A percentile compares a stretch with the other conserved stretches of the same genome.
phyloP scores from a whole-genome alignment of 805 yeast genomes.

The Scheffersomyces ergatensis region DNA sequence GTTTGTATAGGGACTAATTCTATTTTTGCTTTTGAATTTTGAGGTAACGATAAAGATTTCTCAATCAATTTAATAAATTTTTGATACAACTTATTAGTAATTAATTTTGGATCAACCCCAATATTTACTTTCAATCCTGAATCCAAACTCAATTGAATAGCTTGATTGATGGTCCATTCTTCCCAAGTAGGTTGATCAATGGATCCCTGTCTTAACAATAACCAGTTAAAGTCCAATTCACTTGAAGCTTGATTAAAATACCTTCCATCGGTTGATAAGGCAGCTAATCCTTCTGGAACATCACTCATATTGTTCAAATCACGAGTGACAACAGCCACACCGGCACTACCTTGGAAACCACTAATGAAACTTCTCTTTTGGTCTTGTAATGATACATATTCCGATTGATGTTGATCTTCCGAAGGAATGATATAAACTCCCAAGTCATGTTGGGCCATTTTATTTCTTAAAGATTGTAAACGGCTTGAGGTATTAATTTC shows the following conservation, averaged over 20 bases:
- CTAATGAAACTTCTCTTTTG: slow-evolving; percentile 55
- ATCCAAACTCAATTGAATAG: slow-evolving; percentile 47
- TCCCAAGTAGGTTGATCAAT: slow-evolving; percentile 54
- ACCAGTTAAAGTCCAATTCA: slow-evolving; percentile 62
- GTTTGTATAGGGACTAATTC: slow-evolving; percentile 44
- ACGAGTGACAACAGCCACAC: slow-evolving; percentile 56
- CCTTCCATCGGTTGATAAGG: slow-evolving; percentile 59
- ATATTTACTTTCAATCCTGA: slow-evolving; percentile 36
- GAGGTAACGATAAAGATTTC: slow-evolving; percentile 16
- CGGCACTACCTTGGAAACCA: slow-evolving; percentile 63
- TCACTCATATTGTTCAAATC: slow-evolving; percentile 50
- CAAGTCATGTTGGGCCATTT: slow-evolving; percentile 46
- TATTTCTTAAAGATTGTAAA: slow-evolving; percentile 56
- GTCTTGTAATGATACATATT: slow-evolving; percentile 52
- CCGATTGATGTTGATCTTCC: slow-evolving; percentile 66
- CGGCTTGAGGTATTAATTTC: slow-evolving; percentile 64
- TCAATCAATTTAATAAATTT: slow-evolving; percentile 29
- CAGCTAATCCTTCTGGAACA: slow-evolving; percentile 53
- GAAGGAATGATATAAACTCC: slow-evolving; percentile 60
- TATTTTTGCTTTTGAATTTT: slow-evolving; percentile 29
- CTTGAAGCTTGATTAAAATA: slow-evolving; percentile 58
- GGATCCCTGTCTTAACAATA: slow-evolving; percentile 50
- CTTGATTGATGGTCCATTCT: slow-evolving; percentile 54
- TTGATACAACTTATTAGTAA: slow-evolving; percentile 34
- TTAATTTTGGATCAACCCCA: slow-evolving; percentile 51